These are phyloP conservation scores for Pichia gijzeniarum DNA, from an alignment of 805 yeast species.

Conservation along the genomic window DNA sequence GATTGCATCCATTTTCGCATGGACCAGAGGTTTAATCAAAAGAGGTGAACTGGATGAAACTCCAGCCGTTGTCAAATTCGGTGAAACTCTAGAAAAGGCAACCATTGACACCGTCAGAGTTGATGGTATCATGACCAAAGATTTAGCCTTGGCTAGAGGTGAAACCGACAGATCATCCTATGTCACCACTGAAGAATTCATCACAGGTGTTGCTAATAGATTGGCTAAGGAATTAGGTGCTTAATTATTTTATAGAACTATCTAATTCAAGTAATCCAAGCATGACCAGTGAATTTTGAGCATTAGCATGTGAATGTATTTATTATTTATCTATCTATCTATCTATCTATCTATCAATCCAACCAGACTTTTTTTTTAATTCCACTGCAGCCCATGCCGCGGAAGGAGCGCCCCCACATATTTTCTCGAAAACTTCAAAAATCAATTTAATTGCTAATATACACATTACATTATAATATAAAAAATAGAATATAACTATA, in stretches of 20 bases:
- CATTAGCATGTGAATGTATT: not conserved
- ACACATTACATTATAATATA: constrained; percentile 4
- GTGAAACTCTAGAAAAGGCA: constrained; percentile 71
- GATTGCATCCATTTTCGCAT: constrained; percentile 94
- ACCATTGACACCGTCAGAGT: constrained; percentile 77
- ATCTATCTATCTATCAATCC: not conserved
- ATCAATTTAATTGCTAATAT: constrained; percentile 8
- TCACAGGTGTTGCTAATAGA: constrained; percentile 71
- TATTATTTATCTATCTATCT: not conserved
- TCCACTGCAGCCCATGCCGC: too few species aligned
- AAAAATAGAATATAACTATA: not conserved
- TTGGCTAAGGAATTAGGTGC: constrained; percentile 31
- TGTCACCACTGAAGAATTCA: constrained; percentile 89
- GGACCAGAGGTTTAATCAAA: constrained; percentile 91
- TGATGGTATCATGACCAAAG: constrained; percentile 93
- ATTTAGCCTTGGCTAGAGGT: constrained; percentile 85
- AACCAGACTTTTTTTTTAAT: too few species aligned
- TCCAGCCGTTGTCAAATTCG: constrained; percentile 80
- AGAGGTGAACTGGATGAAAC: constrained; percentile 87
- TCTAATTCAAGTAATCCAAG: too few species aligned
- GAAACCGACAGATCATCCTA: constrained; percentile 75
- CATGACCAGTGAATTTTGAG: not conserved
- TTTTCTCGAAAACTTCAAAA: not conserved
- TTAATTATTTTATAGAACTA: constrained; percentile 7
- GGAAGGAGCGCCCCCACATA: too few species aligned